A percentile compares a stretch with the other conserved stretches of the same genome.
Evolutionary conservation across 2,329 filamentous ascomycete genomes (phyloP).

Genomic region (Fusarium chlamydosporum): DNA sequence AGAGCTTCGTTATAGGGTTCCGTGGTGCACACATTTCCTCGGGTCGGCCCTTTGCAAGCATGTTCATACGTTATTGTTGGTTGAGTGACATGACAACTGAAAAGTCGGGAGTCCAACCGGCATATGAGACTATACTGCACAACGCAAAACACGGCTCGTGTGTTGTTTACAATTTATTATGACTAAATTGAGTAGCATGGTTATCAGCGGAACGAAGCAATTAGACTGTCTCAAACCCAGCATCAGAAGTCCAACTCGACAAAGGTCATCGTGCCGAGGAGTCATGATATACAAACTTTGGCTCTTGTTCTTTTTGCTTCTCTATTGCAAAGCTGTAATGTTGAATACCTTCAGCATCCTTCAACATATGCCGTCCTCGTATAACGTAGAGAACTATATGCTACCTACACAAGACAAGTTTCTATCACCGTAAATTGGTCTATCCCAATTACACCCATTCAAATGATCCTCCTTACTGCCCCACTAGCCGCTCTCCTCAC

Average conservation of each 20-base stretch:
- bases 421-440: conserved; percentile 6
- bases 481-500: conserved; percentile 3
- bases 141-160: not conserved
- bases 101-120: conserved; percentile 19
- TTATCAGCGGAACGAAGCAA: conserved; percentile 2
- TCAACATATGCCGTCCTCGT: not conserved
- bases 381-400: conserved; percentile 2
- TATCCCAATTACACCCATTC: not conserved
- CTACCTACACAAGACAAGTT: not conserved
- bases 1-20: not conserved
- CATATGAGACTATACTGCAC: conserved; percentile 8
- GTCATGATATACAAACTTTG: not conserved
- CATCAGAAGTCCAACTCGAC: not conserved
- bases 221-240: not conserved
- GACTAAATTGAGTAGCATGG: conserved; percentile 19
- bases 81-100: conserved; percentile 15
- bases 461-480: conserved; percentile 17
- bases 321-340: not conserved
- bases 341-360: not conserved
- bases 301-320: not conserved
- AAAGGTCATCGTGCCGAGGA: not conserved
- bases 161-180: conserved; percentile 21
- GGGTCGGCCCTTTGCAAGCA: conserved; percentile 26
- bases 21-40: conserved; percentile 20
- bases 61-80: conserved; percentile 2